phyloP scores from a whole-genome alignment of 1,284 basidiomycete genomes.

The Rhodotorula sp. region DNA sequence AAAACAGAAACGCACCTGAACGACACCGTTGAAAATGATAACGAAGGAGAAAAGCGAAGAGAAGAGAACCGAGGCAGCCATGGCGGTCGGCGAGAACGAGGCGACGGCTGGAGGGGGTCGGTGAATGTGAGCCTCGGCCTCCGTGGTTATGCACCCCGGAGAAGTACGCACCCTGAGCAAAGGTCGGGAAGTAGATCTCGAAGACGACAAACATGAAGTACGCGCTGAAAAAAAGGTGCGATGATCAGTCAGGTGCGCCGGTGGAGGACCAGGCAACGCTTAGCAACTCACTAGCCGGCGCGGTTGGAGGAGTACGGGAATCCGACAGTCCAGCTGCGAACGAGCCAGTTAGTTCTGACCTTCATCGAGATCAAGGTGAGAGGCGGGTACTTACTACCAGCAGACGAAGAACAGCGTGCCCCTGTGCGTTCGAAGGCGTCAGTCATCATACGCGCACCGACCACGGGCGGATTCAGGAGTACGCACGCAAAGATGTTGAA shows the following conservation, averaged over 20 bases:
- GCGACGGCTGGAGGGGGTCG: conserved; percentile 53
- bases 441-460: background rate
- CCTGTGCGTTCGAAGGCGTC: conserved; percentile 6
- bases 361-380: background rate
- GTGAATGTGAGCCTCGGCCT: background rate
- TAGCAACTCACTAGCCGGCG: conserved; percentile 55
- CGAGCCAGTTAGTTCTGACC: too few relatives aligned
- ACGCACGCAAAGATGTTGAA: conserved; percentile 43
- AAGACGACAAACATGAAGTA: conserved; percentile 48
- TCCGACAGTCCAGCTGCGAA: conserved; percentile 39
- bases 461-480: too few relatives aligned
- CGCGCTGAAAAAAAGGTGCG: conserved; percentile 55
- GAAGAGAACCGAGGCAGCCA: conserved; percentile 52
- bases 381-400: conserved; percentile 47
- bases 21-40: conserved; percentile 53
- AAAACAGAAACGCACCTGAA: conserved; percentile 36
- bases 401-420: conserved; percentile 51
- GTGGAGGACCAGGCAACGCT: conserved; percentile 38
- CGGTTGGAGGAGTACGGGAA: conserved; percentile 52
- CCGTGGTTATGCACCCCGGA: too few relatives aligned
- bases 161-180: conserved; percentile 53
- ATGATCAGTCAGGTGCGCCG: conserved; percentile 51
- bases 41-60: conserved; percentile 49
- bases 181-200: conserved; percentile 51
- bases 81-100: conserved; percentile 63